Percentiles rank a stretch among this genome's conserved stretches.
Evolutionary conservation across 2,329 filamentous ascomycete species (phyloP).

Genomic region (Clonostachys byssicola): DNA sequence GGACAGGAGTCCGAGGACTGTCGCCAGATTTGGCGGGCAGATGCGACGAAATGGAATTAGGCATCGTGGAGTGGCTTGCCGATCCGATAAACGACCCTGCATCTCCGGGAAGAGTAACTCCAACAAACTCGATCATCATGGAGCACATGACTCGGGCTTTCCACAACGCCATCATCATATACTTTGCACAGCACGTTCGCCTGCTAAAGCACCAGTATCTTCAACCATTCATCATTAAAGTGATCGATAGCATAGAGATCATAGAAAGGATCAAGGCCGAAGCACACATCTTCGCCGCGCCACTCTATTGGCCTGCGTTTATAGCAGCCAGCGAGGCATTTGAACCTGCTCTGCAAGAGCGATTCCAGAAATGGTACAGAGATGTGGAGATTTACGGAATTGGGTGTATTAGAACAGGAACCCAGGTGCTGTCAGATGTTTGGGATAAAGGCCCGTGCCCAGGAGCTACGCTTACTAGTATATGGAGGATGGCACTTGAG

Average conservation of each 20-base stretch:
- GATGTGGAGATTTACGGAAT: slow-evolving; percentile 11
- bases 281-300: slow-evolving; percentile 9
- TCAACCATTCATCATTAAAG: slow-evolving; percentile 6
- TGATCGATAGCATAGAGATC: slow-evolving; percentile 11
- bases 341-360: slow-evolving; percentile 8
- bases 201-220: slow-evolving; percentile 9
- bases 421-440: slow-evolving; percentile 9
- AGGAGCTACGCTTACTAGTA: no score
- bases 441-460: slow-evolving; percentile 7
- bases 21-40: slow-evolving; percentile 11
- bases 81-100: neutral
- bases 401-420: slow-evolving; percentile 12
- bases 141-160: slow-evolving; percentile 9
- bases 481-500: no score
- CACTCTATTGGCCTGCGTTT: slow-evolving; percentile 14
- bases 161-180: slow-evolving; percentile 15
- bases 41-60: slow-evolving; percentile 17
- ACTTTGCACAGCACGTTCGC: slow-evolving; percentile 12
- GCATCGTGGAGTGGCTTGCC: slow-evolving; percentile 6
- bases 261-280: slow-evolving; percentile 12
- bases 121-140: slow-evolving; percentile 2
- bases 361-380: slow-evolving; percentile 11
- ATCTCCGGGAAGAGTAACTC: no score
- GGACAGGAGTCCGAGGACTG: neutral
- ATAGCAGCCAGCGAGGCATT: slow-evolving; percentile 13